phyloP scores from a whole-genome alignment of 257 asterid genomes.

The Gentiana macrophylla region DNA sequence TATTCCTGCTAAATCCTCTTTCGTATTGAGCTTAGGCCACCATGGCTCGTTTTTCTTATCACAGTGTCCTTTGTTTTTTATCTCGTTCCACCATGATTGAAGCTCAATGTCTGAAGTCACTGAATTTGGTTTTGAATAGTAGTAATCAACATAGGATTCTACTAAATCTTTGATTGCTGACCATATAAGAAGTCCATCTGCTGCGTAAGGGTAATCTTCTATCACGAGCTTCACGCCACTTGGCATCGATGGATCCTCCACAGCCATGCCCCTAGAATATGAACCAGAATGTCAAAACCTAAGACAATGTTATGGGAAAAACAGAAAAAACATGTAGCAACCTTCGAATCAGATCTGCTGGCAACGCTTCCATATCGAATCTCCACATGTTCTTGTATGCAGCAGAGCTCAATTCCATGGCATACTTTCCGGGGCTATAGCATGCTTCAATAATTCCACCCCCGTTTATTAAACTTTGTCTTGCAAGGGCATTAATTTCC shows the following conservation, averaged over 20 bases:
- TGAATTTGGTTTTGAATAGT: constrained; percentile 49
- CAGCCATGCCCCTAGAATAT: constrained; percentile 69
- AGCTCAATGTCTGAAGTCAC: constrained; percentile 62
- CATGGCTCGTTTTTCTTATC: constrained; percentile 68
- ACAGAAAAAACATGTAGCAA: background rate
- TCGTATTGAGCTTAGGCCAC: constrained; percentile 78
- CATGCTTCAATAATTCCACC: constrained; percentile 86
- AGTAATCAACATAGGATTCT: constrained; percentile 63
- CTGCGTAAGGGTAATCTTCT: constrained; percentile 91
- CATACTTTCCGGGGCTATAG: constrained; percentile 74
- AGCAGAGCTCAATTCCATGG: constrained; percentile 83
- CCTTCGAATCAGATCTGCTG: constrained; percentile 74
- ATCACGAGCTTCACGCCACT: constrained; percentile 68
- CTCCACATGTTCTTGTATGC: constrained; percentile 81
- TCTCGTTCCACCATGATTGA: constrained; percentile 92
- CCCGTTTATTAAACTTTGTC: constrained; percentile 73
- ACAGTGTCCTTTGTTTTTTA: constrained; percentile 60
- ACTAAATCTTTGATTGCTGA: constrained; percentile 66
- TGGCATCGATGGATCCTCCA: constrained; percentile 69
- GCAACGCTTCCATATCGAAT: constrained; percentile 77
- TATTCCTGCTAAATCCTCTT: constrained; percentile 54
- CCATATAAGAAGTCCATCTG: constrained; percentile 91
- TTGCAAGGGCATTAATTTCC: constrained; percentile 88
- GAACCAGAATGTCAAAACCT: background rate
- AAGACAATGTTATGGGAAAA: too few species aligned